Conservation (phyloP, 2,329 filamentous ascomycete species). For the Penicillium sclerotigenum region DNA sequence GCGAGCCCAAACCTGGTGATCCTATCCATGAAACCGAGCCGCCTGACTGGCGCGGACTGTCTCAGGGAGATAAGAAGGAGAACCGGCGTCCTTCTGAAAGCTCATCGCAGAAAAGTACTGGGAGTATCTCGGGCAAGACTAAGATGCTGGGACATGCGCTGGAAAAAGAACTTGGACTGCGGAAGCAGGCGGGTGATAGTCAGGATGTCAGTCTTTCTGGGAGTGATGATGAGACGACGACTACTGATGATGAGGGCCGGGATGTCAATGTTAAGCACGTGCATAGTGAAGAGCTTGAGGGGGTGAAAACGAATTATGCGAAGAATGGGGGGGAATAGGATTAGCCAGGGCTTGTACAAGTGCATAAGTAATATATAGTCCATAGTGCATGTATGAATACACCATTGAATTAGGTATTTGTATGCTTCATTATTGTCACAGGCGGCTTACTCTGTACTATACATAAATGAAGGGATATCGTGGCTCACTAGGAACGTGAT, state of each 20-base stretch:
- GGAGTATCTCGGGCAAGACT: not conserved
- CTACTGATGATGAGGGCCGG: conserved; percentile 25
- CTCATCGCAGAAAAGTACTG: not conserved
- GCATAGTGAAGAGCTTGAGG: conserved; percentile 36
- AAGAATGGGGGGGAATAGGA: conserved; percentile 7
- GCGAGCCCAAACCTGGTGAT: conserved; percentile 64
- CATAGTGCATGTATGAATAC: not conserved
- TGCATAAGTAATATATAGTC: not conserved
- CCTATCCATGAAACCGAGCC: conserved; percentile 66
- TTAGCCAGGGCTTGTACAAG: not conserved
- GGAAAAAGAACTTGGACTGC: conserved; percentile 64
- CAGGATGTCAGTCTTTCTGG: conserved; percentile 68
- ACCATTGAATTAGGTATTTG: not conserved
- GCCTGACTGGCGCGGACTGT: conserved; percentile 69
- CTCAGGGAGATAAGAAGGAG: conserved; percentile 31
- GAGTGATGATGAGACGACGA: conserved; percentile 51
- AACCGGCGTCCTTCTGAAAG: conserved; percentile 4
- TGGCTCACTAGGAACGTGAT: not conserved
- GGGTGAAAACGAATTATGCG: conserved; percentile 39
- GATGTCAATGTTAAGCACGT: conserved; percentile 26
- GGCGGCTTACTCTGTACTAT: not conserved
- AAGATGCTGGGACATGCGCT: conserved; percentile 13
- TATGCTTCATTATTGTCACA: not conserved
- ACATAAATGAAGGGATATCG: not conserved
- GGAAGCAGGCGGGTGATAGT: conserved; percentile 63